These are phyloP conservation scores for Anaeromyces robustus DNA, from an alignment of 192 early-diverging fungal genomes.

Conservation along the genomic window DNA sequence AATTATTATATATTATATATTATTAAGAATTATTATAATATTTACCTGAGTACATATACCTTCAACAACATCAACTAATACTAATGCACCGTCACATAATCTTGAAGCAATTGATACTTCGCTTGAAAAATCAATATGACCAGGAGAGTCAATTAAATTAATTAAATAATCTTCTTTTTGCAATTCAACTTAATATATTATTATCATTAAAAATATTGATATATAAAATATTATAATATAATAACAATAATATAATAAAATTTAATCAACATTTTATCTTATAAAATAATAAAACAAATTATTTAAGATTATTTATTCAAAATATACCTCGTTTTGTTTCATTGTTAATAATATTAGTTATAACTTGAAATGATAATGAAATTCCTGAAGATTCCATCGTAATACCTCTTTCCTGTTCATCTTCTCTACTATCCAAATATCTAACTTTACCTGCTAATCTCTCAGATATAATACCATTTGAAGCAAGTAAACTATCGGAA, in stretches of 20 bases:
- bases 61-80: constrained; percentile 94
- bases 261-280: no score
- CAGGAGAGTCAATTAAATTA: constrained; percentile 96
- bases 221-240: background rate
- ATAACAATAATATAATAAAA: background rate
- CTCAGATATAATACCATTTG: constrained; percentile 92
- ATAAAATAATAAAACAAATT: no score
- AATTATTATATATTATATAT: no score
- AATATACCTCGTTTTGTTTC: background rate
- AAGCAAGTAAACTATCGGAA: constrained; percentile 84
- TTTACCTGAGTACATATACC: constrained; percentile 91
- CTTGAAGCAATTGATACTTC: constrained; percentile 99
- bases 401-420: constrained; percentile 96
- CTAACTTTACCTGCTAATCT: constrained; percentile 91
- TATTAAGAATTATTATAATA: no score
- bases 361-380: constrained; percentile 75
- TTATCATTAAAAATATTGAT: no score
- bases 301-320: background rate
- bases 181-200: background rate
- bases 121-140: constrained; percentile 94
- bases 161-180: constrained; percentile 61
- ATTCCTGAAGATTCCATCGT: constrained; percentile 97
- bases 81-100: constrained; percentile 85
- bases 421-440: constrained; percentile 88
- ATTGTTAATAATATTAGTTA: constrained; percentile 16